These are phyloP conservation scores for Cytospora mali DNA, from an alignment of 2,329 filamentous ascomycete genomes.

Conservation along the genomic window DNA sequence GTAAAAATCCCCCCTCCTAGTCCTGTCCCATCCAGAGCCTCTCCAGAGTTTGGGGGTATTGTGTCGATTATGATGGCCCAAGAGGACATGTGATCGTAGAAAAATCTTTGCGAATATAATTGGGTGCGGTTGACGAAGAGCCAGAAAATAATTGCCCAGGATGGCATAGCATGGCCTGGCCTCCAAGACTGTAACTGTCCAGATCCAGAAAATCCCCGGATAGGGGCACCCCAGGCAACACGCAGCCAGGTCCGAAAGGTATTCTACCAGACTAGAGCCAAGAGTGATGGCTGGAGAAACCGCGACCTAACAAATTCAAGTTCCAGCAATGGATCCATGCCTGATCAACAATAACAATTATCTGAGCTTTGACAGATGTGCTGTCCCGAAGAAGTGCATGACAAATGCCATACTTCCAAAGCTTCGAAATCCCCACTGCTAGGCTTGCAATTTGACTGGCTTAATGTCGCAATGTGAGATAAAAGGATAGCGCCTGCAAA, in stretches of 20 bases:
- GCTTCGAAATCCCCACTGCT: not conserved
- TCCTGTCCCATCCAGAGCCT: not conserved
- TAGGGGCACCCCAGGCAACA: not conserved
- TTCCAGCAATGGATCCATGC: not conserved
- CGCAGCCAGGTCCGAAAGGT: not conserved
- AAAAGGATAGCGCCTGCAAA: not conserved
- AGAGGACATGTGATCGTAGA: slow-evolving; percentile 11
- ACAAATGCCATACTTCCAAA: not conserved
- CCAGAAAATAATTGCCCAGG: slow-evolving; percentile 10
- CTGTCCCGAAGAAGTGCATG: not conserved
- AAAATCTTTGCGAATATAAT: slow-evolving; percentile 18
- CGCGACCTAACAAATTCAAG: not conserved
- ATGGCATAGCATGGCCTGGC: not conserved
- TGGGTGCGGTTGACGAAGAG: not conserved
- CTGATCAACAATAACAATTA: not conserved
- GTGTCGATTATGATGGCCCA: not conserved
- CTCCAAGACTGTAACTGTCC: not conserved
- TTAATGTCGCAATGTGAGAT: not conserved
- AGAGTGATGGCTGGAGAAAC: not conserved
- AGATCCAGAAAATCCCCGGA: slow-evolving; percentile 1
- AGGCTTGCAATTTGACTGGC: not conserved
- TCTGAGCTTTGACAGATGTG: not conserved
- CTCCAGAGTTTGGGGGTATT: not conserved
- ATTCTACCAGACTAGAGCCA: not conserved
- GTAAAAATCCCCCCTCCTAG: not conserved